Percentiles rank a stretch among this genome's conserved stretches.
Conservation (phyloP, 73 alveolate genomes). For the Paramecium biaurelia region DNA sequence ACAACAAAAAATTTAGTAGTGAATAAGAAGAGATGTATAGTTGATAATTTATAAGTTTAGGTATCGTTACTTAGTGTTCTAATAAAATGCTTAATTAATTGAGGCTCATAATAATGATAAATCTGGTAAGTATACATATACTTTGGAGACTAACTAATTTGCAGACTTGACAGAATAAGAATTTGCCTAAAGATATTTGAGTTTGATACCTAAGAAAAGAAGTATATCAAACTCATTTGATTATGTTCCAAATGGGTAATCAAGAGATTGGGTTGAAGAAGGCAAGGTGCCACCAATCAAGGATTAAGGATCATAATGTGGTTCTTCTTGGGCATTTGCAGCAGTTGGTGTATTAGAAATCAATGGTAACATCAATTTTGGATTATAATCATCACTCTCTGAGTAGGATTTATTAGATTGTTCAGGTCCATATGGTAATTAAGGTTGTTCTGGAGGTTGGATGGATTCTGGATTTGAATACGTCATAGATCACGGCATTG, state of each 20-base stretch:
- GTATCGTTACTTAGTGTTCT: background rate
- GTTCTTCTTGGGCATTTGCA: constrained; percentile 72
- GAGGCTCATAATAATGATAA: background rate
- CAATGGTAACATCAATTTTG: constrained; percentile 27
- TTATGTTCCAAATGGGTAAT: background rate
- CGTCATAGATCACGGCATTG: constrained; percentile 43
- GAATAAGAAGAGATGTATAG: background rate
- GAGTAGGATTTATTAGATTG: constrained; percentile 82
- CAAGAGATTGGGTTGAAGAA: constrained; percentile 1
- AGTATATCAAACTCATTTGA: background rate
- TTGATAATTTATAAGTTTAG: background rate
- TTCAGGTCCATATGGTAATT: constrained; percentile 70
- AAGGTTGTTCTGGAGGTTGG: constrained; percentile 83
- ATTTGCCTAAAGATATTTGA: background rate
- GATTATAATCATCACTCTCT: constrained; percentile 9
- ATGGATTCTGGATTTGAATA: constrained; percentile 76
- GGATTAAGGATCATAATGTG: constrained; percentile 49
- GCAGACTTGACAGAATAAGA: background rate
- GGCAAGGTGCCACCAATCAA: constrained; percentile 21
- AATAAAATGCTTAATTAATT: background rate
- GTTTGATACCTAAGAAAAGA: background rate
- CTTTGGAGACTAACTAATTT: background rate
- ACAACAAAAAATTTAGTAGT: background rate
- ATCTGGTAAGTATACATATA: background rate
- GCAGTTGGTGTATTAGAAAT: constrained; percentile 68